phyloP scores from a whole-genome alignment of 805 yeast genomes.

The Alloascoidea africana region DNA sequence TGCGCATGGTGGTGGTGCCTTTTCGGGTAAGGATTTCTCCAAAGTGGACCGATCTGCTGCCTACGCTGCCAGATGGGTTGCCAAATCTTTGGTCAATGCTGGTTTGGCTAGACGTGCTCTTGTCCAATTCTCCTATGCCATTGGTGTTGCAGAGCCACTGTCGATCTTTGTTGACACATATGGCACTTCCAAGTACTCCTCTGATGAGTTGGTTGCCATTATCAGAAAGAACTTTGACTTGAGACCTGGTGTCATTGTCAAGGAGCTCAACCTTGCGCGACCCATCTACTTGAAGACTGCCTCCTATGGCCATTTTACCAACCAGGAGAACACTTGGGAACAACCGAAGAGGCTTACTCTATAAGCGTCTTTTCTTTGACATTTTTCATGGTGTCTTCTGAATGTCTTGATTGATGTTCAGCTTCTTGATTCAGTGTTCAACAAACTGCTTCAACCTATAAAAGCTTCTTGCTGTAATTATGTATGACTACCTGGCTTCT shows the following conservation, averaged over 20 bases:
- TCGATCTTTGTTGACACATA: conserved; percentile 95
- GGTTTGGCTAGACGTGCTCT: conserved; percentile 93
- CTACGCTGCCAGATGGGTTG: conserved; percentile 99
- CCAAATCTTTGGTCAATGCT: conserved; percentile 92
- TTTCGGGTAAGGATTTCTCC: conserved; percentile 99
- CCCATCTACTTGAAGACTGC: conserved; percentile 99
- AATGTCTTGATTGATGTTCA: not conserved
- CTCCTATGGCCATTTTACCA: conserved; percentile 98
- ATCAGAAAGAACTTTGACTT: conserved; percentile 91
- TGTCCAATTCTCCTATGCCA: conserved; percentile 98
- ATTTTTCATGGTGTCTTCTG: not conserved
- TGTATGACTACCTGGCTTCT: too few species aligned
- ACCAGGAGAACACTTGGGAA: conserved; percentile 99
- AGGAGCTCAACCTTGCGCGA: conserved; percentile 92
- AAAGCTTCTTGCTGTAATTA: too few species aligned
- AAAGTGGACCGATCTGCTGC: conserved; percentile 99
- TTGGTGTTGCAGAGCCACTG: conserved; percentile 99
- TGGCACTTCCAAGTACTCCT: conserved; percentile 88
- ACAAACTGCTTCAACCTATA: conserved; percentile 1
- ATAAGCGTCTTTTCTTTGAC: conserved; percentile 10
- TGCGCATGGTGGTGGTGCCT: conserved; percentile 99
- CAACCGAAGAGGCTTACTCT: conserved; percentile 48
- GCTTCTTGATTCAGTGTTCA: conserved; percentile 1
- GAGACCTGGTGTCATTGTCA: conserved; percentile 98
- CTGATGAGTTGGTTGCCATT: conserved; percentile 82